Base-by-base conservation (phyloP, 129 eudicot genomes). In the Dittrichia graveolens region DNA sequence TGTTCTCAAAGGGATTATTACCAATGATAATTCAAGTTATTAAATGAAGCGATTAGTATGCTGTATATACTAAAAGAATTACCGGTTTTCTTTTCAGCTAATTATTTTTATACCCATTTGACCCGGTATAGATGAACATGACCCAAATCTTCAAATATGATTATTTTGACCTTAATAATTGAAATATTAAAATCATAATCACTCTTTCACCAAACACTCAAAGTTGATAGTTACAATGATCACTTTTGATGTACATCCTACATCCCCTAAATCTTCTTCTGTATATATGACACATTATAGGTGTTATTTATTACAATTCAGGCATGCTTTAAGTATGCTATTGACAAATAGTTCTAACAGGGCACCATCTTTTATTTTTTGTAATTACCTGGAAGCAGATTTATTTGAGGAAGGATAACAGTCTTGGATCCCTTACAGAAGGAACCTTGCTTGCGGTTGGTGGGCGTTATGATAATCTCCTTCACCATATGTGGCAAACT, bases 371-470 rank as follows among this genome's bases (percentile, higher is more conserved):
- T 38, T n/a, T 40, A 37, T 38, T 11, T 77, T 13, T 46, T n/a
- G 47, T 40, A 59, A 31, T 39, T 41, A 4, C 43, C 53, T 48
- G 61, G 45, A 61, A 54, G 44, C 83, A 91, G 97, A 85, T 91
- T 48, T 91, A 81, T 78, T 61, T 80, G 48, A 84, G 85, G 65
- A 89, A 92, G 78, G 91, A 88, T 18, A 78, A 75, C 67, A 82
- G 59, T 85, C 77, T 83, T 79, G 95, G 93, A 43, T 65, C 95
- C 37, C 82, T 78, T 11, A 77, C 65, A 60, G 92, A 93, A 78
- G 96, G 98, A 75, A 85, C 84, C 69, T 77, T 93, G 82, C 98
- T 93, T 64, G 96, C 96, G 48, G 86, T 93, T 74, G 98, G 98
- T 59, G 98, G 98, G 67, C 96, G 98, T 42, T 93, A 93, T 84